Evolutionary conservation across 768 basidiomycete genomes (phyloP).

Genomic region (Naganishia vaughanmartiniae): DNA sequence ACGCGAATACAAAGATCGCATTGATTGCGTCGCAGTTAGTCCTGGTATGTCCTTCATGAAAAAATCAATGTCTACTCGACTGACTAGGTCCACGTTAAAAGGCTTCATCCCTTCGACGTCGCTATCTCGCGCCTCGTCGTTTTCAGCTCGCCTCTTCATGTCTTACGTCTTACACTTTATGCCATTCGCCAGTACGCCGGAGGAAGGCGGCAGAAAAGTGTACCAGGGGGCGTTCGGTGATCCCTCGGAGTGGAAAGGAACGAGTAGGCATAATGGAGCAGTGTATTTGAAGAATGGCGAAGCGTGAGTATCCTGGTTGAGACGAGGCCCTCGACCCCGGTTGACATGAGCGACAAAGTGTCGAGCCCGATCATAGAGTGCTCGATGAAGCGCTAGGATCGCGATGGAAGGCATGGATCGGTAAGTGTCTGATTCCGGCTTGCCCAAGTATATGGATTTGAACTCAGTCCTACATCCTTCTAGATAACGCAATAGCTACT

Average conservation of each 20-base stretch:
- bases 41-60: constrained; percentile 5
- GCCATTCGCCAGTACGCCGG: constrained; percentile 29
- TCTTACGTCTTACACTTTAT: constrained; percentile 23
- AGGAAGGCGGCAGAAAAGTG: constrained; percentile 27
- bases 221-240: constrained; percentile 12
- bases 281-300: constrained; percentile 24
- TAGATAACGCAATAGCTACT: constrained; percentile 4
- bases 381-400: background rate
- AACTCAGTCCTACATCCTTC: background rate
- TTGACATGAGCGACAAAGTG: background rate
- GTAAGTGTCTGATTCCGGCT: background rate
- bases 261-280: background rate
- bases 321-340: background rate
- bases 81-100: background rate
- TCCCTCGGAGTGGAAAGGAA: background rate
- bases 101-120: constrained; percentile 28
- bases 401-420: constrained; percentile 12
- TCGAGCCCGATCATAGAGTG: background rate
- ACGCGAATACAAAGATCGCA: background rate
- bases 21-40: constrained; percentile 19
- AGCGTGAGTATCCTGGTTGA: constrained; percentile 9
- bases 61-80: background rate
- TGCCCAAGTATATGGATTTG: background rate
- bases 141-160: constrained; percentile 21
- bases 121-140: constrained; percentile 24